Evolutionary conservation across 768 basidiomycete species (phyloP).

Genomic region (Infundibulicybe gibba): DNA sequence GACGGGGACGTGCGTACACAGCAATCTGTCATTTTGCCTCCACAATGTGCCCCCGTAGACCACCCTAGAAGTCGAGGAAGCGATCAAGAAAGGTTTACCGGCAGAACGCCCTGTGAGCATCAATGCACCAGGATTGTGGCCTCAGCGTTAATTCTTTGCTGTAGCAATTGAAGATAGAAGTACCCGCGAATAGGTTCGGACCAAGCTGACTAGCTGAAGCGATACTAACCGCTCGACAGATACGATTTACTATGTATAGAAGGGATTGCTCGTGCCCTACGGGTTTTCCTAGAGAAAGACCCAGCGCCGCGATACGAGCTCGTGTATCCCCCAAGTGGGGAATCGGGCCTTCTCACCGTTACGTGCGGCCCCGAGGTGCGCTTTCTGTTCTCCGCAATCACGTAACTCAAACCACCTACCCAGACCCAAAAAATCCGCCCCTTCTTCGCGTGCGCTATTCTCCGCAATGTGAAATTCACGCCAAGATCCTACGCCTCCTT

Average conservation of each 20-base stretch:
- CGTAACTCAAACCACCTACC: not conserved
- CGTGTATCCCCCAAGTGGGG: constrained; percentile 66
- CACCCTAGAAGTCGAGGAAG: constrained; percentile 80
- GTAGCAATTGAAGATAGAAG: constrained; percentile 97
- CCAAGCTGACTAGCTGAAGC: constrained; percentile 1
- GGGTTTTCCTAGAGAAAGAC: constrained; percentile 73
- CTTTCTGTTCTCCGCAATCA: constrained; percentile 3
- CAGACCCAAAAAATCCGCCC: constrained; percentile 85
- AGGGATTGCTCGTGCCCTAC: constrained; percentile 85
- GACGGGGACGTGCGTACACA: constrained; percentile 85
- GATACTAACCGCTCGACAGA: constrained; percentile 37
- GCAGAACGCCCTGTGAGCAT: constrained; percentile 74
- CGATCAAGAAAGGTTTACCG: constrained; percentile 79
- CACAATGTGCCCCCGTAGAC: constrained; percentile 48
- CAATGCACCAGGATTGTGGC: not conserved
- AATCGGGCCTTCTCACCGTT: constrained; percentile 61
- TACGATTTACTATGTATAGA: constrained; percentile 98
- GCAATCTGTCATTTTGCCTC: not conserved
- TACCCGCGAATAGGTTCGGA: constrained; percentile 89
- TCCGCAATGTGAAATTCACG: constrained; percentile 89
- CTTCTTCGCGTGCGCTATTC: constrained; percentile 85
- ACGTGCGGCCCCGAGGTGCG: constrained; percentile 72
- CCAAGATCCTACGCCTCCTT: constrained; percentile 90
- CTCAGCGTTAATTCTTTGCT: not conserved
- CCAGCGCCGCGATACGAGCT: constrained; percentile 71